Percentiles rank a stretch among this genome's conserved stretches.
phyloP scores from a whole-genome alignment of 73 alveolate species.

The Durusdinium trenchii region DNA sequence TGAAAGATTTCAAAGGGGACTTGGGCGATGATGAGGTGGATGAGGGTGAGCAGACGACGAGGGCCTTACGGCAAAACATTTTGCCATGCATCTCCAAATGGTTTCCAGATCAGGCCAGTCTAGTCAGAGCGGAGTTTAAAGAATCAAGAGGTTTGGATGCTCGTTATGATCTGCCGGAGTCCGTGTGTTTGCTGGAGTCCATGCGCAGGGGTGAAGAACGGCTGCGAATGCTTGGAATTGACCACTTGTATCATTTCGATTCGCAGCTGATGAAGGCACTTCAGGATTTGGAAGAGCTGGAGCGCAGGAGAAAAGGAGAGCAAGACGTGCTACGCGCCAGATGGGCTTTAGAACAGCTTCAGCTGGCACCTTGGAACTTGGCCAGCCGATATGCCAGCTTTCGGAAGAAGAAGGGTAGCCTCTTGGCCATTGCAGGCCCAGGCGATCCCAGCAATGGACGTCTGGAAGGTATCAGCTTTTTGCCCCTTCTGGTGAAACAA shows the following conservation, averaged over 20 bases:
- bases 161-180: background rate
- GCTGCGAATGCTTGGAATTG: constrained; percentile 54
- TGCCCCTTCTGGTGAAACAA: constrained; percentile 33
- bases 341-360: constrained; percentile 62
- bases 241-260: background rate
- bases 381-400: background rate
- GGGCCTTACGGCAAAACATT: background rate
- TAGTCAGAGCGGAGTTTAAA: constrained; percentile 20
- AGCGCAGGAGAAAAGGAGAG: background rate
- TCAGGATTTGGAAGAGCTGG: constrained; percentile 59
- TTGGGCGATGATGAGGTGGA: constrained; percentile 10
- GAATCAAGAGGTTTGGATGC: background rate
- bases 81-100: constrained; percentile 27
- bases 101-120: constrained; percentile 40
- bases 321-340: constrained; percentile 34
- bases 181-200: constrained; percentile 41
- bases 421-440: background rate
- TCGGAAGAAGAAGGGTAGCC: background rate
- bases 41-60: background rate
- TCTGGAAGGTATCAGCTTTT: constrained; percentile 53
- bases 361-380: constrained; percentile 82
- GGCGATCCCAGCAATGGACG: constrained; percentile 88
- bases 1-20: constrained; percentile 61
- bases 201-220: constrained; percentile 63
- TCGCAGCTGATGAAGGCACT: constrained; percentile 4